These are phyloP conservation scores for Globisporangium echinulatum DNA, from an alignment of 352 stramenopile genomes.

Conservation along the genomic window DNA sequence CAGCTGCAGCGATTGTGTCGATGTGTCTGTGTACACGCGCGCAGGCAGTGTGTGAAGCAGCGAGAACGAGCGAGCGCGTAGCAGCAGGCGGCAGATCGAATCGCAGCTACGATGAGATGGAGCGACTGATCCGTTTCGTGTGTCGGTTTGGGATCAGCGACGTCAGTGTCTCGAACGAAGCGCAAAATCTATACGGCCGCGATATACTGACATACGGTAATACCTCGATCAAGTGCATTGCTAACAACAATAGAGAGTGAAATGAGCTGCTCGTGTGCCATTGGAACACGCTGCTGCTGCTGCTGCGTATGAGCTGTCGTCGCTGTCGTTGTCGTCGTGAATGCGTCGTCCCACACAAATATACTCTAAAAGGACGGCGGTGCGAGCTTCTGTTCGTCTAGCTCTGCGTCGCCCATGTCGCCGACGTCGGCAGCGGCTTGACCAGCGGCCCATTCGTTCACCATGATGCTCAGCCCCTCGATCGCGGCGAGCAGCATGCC, in stretches of 20 bases:
- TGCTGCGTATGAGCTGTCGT: not conserved
- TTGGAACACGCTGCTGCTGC: conserved; percentile 4
- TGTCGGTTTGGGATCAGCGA: too few relatives aligned
- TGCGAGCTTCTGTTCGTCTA: conserved; percentile 83
- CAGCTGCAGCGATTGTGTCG: not conserved
- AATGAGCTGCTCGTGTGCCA: conserved; percentile 1
- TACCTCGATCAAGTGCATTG: too few relatives aligned
- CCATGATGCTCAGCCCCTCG: conserved; percentile 96
- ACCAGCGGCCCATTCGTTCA: conserved; percentile 80
- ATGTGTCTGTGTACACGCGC: not conserved
- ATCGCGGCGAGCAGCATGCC: conserved; percentile 95
- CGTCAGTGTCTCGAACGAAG: not conserved
- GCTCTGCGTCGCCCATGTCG: conserved; percentile 43
- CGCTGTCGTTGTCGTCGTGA: conserved; percentile 1
- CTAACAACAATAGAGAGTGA: not conserved
- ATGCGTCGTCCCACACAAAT: conserved; percentile 11
- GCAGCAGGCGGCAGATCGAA: too few relatives aligned
- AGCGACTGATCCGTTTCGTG: too few relatives aligned
- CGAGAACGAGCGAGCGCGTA: too few relatives aligned
- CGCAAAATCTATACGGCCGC: too few relatives aligned
- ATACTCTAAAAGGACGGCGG: conserved; percentile 71
- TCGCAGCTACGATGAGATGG: too few relatives aligned
- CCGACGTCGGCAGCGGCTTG: conserved; percentile 39
- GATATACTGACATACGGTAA: too few relatives aligned
- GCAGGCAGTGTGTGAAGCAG: too few relatives aligned